These are phyloP conservation scores for Yarrowia sp. DNA, from an alignment of 805 yeast genomes.

Conservation along the genomic window DNA sequence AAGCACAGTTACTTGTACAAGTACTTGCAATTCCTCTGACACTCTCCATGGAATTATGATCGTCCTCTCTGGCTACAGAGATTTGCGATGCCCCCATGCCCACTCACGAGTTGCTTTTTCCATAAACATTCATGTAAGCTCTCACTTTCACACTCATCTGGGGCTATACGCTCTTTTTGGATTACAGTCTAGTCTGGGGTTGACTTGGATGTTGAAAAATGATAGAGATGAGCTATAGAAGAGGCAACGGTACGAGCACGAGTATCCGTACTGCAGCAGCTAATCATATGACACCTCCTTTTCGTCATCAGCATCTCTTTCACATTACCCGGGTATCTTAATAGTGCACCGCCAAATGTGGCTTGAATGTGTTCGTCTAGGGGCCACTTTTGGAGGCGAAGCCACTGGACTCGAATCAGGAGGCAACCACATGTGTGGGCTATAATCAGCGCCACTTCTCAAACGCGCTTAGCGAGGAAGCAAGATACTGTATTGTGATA, in stretches of 20 bases:
- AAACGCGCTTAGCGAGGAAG: neutral
- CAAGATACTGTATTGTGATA: neutral
- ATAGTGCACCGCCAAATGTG: conserved; percentile 6
- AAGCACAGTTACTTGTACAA: too few relatives aligned
- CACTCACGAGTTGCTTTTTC: neutral
- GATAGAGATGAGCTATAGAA: neutral
- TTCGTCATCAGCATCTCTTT: too few relatives aligned
- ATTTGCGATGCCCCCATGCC: too few relatives aligned
- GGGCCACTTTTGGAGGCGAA: conserved; percentile 8
- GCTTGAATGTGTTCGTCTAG: conserved; percentile 6
- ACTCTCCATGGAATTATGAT: too few relatives aligned
- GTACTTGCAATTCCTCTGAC: too few relatives aligned
- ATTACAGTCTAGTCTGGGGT: neutral
- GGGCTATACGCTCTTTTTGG: conserved; percentile 7
- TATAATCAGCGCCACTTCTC: conserved; percentile 2
- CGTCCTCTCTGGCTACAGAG: too few relatives aligned
- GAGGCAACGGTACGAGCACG: too few relatives aligned
- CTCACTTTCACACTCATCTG: neutral
- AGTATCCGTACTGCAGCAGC: too few relatives aligned
- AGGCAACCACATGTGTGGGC: neutral
- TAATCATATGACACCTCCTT: too few relatives aligned
- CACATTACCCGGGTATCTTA: too few relatives aligned
- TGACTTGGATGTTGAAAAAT: neutral
- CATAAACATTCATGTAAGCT: conserved; percentile 1
- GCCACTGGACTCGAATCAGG: neutral